Conservation (phyloP, 1,284 basidiomycete species). For the Omphalotus olearius region DNA sequence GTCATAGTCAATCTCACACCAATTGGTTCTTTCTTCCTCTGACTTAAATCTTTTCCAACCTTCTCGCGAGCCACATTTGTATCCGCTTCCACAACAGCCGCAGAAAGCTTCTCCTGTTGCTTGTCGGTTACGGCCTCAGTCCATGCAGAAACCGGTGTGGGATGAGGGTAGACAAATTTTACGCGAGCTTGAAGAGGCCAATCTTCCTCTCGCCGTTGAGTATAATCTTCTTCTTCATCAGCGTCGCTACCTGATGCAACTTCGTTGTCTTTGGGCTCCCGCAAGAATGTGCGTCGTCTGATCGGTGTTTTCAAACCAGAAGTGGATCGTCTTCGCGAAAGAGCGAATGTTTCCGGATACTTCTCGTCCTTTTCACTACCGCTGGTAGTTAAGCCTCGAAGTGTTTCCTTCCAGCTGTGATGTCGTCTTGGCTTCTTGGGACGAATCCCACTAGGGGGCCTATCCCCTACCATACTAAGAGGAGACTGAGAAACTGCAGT, state of each 20-base stretch:
- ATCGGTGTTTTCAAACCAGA: constrained; percentile 19
- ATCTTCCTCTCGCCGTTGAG: constrained; percentile 51
- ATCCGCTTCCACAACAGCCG: constrained; percentile 47
- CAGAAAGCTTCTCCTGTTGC: constrained; percentile 44
- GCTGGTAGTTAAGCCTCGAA: constrained; percentile 39
- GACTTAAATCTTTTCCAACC: constrained; percentile 23
- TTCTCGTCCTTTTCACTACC: constrained; percentile 29
- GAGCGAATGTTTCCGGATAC: constrained; percentile 3
- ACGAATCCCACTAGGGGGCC: constrained; percentile 25
- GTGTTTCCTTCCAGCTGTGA: constrained; percentile 55
- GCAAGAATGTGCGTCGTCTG: constrained; percentile 16
- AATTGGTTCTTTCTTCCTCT: constrained; percentile 47
- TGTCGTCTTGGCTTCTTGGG: constrained; percentile 44
- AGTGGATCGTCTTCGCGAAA: constrained; percentile 16
- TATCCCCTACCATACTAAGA: constrained; percentile 81
- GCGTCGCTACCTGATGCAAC: constrained; percentile 43
- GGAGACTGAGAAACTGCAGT: constrained; percentile 47
- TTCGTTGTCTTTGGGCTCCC: neutral
- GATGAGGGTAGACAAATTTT: constrained; percentile 42
- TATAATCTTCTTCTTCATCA: constrained; percentile 43
- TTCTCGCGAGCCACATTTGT: constrained; percentile 33
- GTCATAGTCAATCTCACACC: constrained; percentile 95
- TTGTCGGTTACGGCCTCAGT: constrained; percentile 36
- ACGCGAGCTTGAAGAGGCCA: constrained; percentile 60
- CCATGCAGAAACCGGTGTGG: constrained; percentile 14